Conservation (phyloP, 2,329 filamentous ascomycete genomes). For the Colletotrichum falcatum region DNA sequence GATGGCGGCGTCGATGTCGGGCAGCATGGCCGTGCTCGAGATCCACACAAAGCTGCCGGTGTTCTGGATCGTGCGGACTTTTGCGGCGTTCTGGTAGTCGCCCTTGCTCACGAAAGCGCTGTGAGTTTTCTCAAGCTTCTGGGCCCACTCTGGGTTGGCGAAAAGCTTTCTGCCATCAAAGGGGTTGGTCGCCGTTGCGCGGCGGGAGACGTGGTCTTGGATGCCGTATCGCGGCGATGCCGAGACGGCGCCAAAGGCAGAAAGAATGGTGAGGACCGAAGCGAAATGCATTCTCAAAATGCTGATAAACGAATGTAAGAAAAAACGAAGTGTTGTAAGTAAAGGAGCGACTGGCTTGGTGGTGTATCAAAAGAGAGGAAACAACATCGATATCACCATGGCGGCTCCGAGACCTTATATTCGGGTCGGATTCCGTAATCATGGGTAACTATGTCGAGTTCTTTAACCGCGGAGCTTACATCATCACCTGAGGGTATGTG, state of each 20-base stretch:
- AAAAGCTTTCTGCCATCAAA: slow-evolving; percentile 63
- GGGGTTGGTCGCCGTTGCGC: slow-evolving; percentile 49
- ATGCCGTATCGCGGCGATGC: slow-evolving; percentile 33
- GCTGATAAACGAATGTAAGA: not conserved
- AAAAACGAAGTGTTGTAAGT: not conserved
- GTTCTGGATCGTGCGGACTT: slow-evolving; percentile 52
- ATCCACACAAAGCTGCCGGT: slow-evolving; percentile 59
- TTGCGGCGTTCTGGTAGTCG: slow-evolving; percentile 53
- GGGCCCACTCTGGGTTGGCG: slow-evolving; percentile 57
- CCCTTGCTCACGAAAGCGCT: slow-evolving; percentile 51
- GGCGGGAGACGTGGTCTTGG: slow-evolving; percentile 23
- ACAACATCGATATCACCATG: not conserved
- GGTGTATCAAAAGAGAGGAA: not conserved
- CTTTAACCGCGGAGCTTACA: not conserved
- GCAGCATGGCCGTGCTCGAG: slow-evolving; percentile 51
- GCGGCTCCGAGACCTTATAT: not conserved
- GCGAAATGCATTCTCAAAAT: slow-evolving; percentile 33
- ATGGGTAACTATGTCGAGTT: not conserved
- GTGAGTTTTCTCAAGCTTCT: slow-evolving; percentile 55
- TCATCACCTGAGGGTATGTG: slow-evolving; percentile 23
- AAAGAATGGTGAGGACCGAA: slow-evolving; percentile 39
- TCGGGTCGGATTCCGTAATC: too few relatives aligned
- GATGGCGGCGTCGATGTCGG: slow-evolving; percentile 55
- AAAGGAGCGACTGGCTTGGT: not conserved
- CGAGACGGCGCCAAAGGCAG: slow-evolving; percentile 33